These are phyloP conservation scores for Penicillium cataractarum DNA, from an alignment of 495 filamentous ascomycete genomes.

Conservation along the genomic window DNA sequence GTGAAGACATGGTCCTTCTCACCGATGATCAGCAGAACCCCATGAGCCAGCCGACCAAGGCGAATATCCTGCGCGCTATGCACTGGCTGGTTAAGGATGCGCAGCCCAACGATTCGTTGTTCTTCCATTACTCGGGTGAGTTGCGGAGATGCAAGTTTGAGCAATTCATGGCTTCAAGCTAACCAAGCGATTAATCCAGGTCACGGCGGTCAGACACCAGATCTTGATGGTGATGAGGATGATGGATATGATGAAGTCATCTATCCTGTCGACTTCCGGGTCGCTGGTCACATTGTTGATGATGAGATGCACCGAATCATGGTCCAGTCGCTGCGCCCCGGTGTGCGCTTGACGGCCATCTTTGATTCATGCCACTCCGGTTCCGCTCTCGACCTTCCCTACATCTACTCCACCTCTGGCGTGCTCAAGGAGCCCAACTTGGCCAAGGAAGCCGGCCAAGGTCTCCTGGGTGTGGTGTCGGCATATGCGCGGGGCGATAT, in stretches of 20 bases:
- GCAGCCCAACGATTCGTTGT: conserved; percentile 89
- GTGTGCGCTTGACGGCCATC: conserved; percentile 92
- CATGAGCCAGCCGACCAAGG: conserved; percentile 95
- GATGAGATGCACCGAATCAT: conserved; percentile 99
- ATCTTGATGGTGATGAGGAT: conserved; percentile 91
- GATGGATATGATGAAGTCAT: conserved; percentile 98
- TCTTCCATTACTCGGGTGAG: conserved; percentile 97
- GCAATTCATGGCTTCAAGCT: not conserved
- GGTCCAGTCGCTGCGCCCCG: conserved; percentile 78
- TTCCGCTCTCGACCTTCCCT: conserved; percentile 92
- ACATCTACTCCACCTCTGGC: conserved; percentile 94
- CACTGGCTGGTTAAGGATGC: conserved; percentile 98
- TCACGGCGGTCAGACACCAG: conserved; percentile 95
- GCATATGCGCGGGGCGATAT: conserved; percentile 91
- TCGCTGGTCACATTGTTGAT: conserved; percentile 91
- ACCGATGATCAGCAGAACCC: conserved; percentile 97
- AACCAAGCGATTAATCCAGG: conserved; percentile 50
- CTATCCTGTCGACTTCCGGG: conserved; percentile 93
- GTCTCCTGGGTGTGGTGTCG: conserved; percentile 84
- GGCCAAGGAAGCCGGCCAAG: conserved; percentile 95
- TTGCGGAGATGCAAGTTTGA: not conserved
- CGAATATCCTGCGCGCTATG: conserved; percentile 95
- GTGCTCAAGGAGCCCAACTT: conserved; percentile 98
- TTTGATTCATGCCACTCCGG: conserved; percentile 99
- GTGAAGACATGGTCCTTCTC: conserved; percentile 97